phyloP scores from a whole-genome alignment of 768 basidiomycete genomes.

The Trametes coccinea region DNA sequence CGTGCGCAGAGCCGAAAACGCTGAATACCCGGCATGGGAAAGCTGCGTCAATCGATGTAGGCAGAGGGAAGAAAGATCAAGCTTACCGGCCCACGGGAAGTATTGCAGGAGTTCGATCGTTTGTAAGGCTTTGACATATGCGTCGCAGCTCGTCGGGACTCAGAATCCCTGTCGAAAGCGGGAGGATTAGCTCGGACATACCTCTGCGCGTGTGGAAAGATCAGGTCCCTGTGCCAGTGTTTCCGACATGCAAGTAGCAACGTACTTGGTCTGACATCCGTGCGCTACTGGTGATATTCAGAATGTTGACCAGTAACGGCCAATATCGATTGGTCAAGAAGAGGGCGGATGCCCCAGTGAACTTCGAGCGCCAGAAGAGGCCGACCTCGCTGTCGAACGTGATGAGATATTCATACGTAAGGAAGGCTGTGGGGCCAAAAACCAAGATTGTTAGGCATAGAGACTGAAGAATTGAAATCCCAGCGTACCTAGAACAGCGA shows the following conservation, averaged over 20 bases:
- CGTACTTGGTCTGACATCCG: constrained; percentile 4
- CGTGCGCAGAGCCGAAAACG: constrained; percentile 9
- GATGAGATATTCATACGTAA: constrained; percentile 12
- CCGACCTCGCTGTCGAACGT: constrained; percentile 13
- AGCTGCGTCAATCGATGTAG: not conserved
- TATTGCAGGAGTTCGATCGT: constrained; percentile 5
- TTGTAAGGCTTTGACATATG: not conserved
- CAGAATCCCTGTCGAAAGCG: too few relatives aligned
- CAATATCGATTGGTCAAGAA: constrained; percentile 21
- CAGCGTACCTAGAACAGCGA: not conserved
- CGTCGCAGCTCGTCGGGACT: not conserved
- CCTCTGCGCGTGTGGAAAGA: not conserved
- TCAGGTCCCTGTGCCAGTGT: not conserved
- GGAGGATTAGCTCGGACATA: not conserved
- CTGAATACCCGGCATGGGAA: not conserved
- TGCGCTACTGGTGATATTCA: not conserved
- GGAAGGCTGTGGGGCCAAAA: not conserved
- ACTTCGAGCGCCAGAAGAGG: constrained; percentile 15
- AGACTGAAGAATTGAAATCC: too few relatives aligned
- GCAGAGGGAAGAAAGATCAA: not conserved
- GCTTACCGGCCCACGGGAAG: constrained; percentile 14
- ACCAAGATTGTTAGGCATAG: not conserved
- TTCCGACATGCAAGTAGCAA: too few relatives aligned
- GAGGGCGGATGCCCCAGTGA: constrained; percentile 15
- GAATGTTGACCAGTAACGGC: not conserved